Evolutionary conservation across 2,329 filamentous ascomycete species (phyloP), one percentile per base, ranked within the genome.

Genomic region (Cordyceps javanica): DNA sequence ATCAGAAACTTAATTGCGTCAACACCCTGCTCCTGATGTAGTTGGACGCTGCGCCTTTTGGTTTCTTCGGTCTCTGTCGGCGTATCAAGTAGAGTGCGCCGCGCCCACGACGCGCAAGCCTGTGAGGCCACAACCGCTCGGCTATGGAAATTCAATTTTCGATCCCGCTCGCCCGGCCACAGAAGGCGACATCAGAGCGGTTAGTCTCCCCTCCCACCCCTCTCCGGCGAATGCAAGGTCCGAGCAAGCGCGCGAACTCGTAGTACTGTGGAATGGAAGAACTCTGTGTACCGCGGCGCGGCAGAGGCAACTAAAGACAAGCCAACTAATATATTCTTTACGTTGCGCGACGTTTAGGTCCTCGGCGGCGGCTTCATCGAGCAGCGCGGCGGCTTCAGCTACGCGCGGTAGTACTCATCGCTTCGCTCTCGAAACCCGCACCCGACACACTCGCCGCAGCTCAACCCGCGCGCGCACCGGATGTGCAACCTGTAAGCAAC

Each of bases 131-230:
- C 23, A 13, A 32, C 11, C 16, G 30, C 28, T 5, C 21, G 11
- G 52, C 36, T 50, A 73, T 73, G 71, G 71, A 73, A 66, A 71
- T 73, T 54, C 71, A 73, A 50, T 73, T 73, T 62, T 60, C 55
- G 26, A 58, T 61, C 48, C 58, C 60, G 48, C 56, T 61, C 21
- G 58, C 38, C 55, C 50, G 46, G 44, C 19, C 60, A 32, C 58
- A 50, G 36, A 60, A 44, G 19, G 50, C 52, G 36, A 48, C 58
- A 14, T 19, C 52, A 14, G 45, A 36, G 21, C 58, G 50, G 60
- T 61, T 49, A 39, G 60, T 56, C 28, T 25, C n/a, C 50, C 36
- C 39, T 16, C 26, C 16, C 48, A 6, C 26, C 21, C 16, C 45
- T 8, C 21, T 21, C n/a, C 6, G n/a, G n/a, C n/a, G n/a, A n/a